Evolutionary conservation across 225 moss, liverwort and hornwort genomes (phyloP).

Genomic region (Sphagnum contortum): DNA sequence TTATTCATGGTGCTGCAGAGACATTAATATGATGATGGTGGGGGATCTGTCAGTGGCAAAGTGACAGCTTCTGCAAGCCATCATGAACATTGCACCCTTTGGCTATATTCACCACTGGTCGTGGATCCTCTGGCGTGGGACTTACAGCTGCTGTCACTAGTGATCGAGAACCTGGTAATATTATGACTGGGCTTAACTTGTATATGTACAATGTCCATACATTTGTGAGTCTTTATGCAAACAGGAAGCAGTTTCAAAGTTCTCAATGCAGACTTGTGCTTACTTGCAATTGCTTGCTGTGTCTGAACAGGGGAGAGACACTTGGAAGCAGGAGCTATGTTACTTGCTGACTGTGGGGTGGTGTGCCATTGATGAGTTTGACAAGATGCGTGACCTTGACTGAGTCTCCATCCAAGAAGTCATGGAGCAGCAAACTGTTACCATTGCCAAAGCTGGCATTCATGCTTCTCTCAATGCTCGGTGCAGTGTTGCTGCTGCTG

Average conservation of each 20-base stretch:
- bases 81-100: conserved; percentile 75
- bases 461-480: conserved; percentile 85
- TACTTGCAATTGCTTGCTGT: too few species aligned
- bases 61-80: conserved; percentile 70
- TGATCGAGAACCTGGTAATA: conserved; percentile 75
- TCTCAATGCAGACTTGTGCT: too few species aligned
- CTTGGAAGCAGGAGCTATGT: conserved; percentile 85
- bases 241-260: too few species aligned
- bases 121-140: conserved; percentile 81
- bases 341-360: conserved; percentile 72
- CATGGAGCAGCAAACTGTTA: conserved; percentile 88
- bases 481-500: conserved; percentile 85
- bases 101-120: conserved; percentile 75
- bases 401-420: conserved; percentile 84
- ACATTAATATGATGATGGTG: conserved; percentile 90
- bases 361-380: conserved; percentile 89
- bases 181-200: too few species aligned
- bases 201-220: too few species aligned
- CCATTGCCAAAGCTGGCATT: conserved; percentile 82
- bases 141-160: conserved; percentile 78
- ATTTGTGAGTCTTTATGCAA: too few species aligned
- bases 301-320: conserved; percentile 53
- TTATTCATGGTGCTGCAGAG: conserved; percentile 15
- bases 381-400: conserved; percentile 89
- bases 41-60: conserved; percentile 78